These are phyloP conservation scores for Claviceps capensis DNA, from an alignment of 2,329 filamentous ascomycete genomes.

Conservation along the genomic window DNA sequence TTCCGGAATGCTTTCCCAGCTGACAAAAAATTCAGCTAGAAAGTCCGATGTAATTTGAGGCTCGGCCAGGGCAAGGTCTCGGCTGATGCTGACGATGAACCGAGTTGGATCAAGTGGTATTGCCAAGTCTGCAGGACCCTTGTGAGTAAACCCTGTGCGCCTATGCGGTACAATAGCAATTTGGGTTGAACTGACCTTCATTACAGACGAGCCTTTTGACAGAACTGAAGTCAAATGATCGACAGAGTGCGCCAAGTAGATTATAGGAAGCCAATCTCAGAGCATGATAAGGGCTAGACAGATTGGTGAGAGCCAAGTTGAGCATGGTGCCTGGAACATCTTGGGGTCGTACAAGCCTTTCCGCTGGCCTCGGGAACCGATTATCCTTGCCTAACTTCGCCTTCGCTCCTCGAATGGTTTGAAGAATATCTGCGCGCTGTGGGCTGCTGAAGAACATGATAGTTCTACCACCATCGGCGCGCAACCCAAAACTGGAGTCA, in stretches of 20 bases:
- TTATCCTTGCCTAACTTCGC: constrained; percentile 50
- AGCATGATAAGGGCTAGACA: constrained; percentile 46
- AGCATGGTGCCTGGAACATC: constrained; percentile 57
- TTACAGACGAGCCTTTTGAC: constrained; percentile 47
- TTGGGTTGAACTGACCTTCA: constrained; percentile 32
- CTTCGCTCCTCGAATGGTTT: constrained; percentile 49
- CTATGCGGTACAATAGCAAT: no score
- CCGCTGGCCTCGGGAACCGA: constrained; percentile 45
- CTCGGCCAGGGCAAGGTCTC: constrained; percentile 46
- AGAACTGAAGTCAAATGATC: constrained; percentile 52
- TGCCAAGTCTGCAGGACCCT: constrained; percentile 34
- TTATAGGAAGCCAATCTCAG: constrained; percentile 55
- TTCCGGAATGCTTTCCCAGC: constrained; percentile 56
- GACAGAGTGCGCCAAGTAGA: constrained; percentile 50
- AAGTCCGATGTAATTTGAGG: constrained; percentile 57
- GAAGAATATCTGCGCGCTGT: constrained; percentile 48
- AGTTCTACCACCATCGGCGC: constrained; percentile 55
- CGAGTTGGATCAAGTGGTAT: constrained; percentile 49
- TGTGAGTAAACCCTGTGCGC: neutral
- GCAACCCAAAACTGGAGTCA: constrained; percentile 52
- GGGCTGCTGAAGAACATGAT: constrained; percentile 60
- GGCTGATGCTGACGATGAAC: constrained; percentile 54
- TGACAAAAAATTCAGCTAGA: constrained; percentile 59
- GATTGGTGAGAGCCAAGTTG: constrained; percentile 53
- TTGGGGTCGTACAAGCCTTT: constrained; percentile 53